These are phyloP conservation scores for Ophiosphaerella korrae DNA, from an alignment of 2,329 filamentous ascomycete genomes.

Conservation along the genomic window DNA sequence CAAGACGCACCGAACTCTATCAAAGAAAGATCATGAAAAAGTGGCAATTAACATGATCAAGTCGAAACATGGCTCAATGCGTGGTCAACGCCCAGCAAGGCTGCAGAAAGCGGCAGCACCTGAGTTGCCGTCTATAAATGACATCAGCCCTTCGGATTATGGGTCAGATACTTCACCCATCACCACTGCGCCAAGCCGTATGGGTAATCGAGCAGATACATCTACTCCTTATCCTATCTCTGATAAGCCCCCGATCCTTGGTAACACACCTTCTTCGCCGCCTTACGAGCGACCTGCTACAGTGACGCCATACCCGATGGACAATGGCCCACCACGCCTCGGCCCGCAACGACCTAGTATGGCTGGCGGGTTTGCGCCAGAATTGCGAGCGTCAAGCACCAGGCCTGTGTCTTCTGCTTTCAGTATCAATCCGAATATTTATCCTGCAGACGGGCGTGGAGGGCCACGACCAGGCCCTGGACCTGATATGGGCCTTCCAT, in stretches of 20 bases:
- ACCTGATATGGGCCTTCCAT: slow-evolving; percentile 37
- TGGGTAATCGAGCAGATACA: slow-evolving; percentile 40
- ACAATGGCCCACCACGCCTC: slow-evolving; percentile 63
- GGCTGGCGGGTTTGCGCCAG: slow-evolving; percentile 51
- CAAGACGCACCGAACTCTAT: slow-evolving; percentile 75
- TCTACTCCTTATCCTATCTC: slow-evolving; percentile 52
- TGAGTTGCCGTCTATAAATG: slow-evolving; percentile 48
- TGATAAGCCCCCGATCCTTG: slow-evolving; percentile 47
- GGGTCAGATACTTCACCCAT: slow-evolving; percentile 31
- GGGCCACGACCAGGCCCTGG: slow-evolving; percentile 32
- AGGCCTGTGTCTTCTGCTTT: slow-evolving; percentile 56
- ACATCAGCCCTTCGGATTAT: slow-evolving; percentile 45
- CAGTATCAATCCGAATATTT: slow-evolving; percentile 56
- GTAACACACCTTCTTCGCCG: slow-evolving; percentile 22
- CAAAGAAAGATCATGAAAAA: slow-evolving; percentile 90
- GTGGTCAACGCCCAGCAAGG: slow-evolving; percentile 53
- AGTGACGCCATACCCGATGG: slow-evolving; percentile 72
- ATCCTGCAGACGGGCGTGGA: slow-evolving; percentile 35
- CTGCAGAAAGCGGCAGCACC: slow-evolving; percentile 46
- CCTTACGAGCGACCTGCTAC: slow-evolving; percentile 56
- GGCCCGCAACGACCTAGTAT: slow-evolving; percentile 33
- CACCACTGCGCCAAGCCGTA: slow-evolving; percentile 25
- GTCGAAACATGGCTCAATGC: slow-evolving; percentile 58
- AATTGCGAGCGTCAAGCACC: slow-evolving; percentile 58
- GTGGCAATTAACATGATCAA: slow-evolving; percentile 86